These are phyloP conservation scores for Cantharellus cinnabarinus DNA, from an alignment of 768 basidiomycete genomes.

Conservation along the genomic window DNA sequence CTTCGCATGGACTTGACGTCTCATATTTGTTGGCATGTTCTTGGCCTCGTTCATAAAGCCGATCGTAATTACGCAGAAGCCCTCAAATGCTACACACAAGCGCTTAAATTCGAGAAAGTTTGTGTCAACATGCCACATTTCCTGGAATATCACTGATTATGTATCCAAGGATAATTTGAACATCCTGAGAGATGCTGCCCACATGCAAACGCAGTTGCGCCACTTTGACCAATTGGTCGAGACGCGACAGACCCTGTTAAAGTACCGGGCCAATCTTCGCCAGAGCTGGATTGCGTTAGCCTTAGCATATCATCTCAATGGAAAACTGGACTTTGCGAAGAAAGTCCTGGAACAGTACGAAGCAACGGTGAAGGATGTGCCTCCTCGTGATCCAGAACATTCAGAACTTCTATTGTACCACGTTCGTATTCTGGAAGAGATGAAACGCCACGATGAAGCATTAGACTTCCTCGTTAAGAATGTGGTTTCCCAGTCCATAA, in stretches of 20 bases:
- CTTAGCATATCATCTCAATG: constrained; percentile 71
- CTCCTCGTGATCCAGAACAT: constrained; percentile 60
- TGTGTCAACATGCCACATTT: constrained; percentile 8
- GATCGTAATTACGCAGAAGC: constrained; percentile 93
- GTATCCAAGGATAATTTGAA: constrained; percentile 69
- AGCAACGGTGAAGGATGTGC: constrained; percentile 53
- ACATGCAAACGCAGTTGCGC: constrained; percentile 74
- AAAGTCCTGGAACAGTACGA: constrained; percentile 56
- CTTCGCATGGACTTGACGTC: constrained; percentile 62
- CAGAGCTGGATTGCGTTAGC: constrained; percentile 82
- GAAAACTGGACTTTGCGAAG: constrained; percentile 47
- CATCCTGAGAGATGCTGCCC: constrained; percentile 75
- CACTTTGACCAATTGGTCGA: constrained; percentile 59
- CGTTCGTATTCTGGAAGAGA: constrained; percentile 48
- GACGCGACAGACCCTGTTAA: constrained; percentile 62
- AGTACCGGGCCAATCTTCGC: constrained; percentile 59
- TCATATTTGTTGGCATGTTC: constrained; percentile 97
- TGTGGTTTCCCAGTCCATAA: constrained; percentile 41
- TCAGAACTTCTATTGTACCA: constrained; percentile 71
- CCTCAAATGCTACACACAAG: constrained; percentile 78
- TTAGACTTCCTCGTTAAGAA: constrained; percentile 37
- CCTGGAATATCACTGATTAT: not conserved
- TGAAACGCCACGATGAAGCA: constrained; percentile 22
- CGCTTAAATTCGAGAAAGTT: constrained; percentile 76
- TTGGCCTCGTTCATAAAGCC: constrained; percentile 82